Base-by-base conservation (phyloP, 1,284 basidiomycete species). In the Cutaneotrichosporon sp. region DNA sequence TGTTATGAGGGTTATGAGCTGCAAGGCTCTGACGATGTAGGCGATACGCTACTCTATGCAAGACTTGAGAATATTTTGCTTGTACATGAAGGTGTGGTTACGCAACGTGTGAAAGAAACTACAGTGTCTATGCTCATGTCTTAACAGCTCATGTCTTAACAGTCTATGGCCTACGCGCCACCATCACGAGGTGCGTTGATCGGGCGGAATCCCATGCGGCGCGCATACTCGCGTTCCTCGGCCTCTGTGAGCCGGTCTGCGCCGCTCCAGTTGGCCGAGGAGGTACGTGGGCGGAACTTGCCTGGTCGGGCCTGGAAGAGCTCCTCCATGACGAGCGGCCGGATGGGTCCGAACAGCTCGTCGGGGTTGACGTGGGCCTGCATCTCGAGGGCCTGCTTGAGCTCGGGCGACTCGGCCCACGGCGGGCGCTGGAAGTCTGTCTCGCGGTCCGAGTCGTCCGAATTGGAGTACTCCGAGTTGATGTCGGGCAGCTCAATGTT, bases 391-490 rank as follows among this genome's bases (percentile, higher is more conserved):
- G 87, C 86, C 49, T 83, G 79, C 26, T 82, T 79, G 27, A 97
- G 80, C 65, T 87, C 85, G 14, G 91, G 90, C 24, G 88, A 90
- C 69, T 93, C 89, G 5, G 91, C 88, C 92, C 93, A 97, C 81
- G 79, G 4, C 84, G 91, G 59, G 81, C 84, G 68, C 53, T 57
- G 57, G 52, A 73, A 73, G 41, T 65, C 66, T 39, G 52, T 53
- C 34, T 87, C 82, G 63, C 84, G 84, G 27, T 84, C 84, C 67
- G 91, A 89, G 64, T 94, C 89, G 45, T 91, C 92, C 4, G 90
- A 93, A 73, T 96, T 88, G 3, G 90, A 94, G 72, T 96, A 96
- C 75, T 96, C 92, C 73, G 88, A 91, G 61, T 90, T 86, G 65
- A 94, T 90, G 52, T 96, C 92, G 0, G 92, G 91, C 31, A 97